A percentile compares a stretch with the other conserved stretches of the same genome.
Conservation (phyloP, 2,329 filamentous ascomycete species). For the Coniochaeta ligniaria region DNA sequence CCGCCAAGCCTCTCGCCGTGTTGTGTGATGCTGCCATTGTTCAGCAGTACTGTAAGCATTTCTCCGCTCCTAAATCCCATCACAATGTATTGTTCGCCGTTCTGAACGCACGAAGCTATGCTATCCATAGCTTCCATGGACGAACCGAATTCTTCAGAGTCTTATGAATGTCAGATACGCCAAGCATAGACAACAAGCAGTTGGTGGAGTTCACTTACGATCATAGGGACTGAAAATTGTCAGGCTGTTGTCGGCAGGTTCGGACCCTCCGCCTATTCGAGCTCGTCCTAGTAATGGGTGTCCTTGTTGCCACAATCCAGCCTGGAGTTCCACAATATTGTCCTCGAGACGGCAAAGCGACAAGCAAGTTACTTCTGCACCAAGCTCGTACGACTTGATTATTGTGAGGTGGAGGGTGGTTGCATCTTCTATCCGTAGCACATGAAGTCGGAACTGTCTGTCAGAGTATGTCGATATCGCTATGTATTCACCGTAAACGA, state of each 20-base stretch:
- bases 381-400: conserved; percentile 23
- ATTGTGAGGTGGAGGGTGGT: conserved; percentile 16
- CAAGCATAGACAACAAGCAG: not conserved
- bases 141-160: not conserved
- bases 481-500: conserved; percentile 27
- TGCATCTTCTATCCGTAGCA: conserved; percentile 27
- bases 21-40: conserved; percentile 12
- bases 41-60: conserved; percentile 30
- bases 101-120: conserved; percentile 9
- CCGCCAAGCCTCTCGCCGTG: conserved; percentile 18
- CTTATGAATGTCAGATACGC: not conserved
- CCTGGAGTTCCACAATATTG: conserved; percentile 8
- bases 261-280: conserved; percentile 5
- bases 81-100: conserved; percentile 23
- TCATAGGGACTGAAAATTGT: conserved; percentile 11
- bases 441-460: conserved; percentile 28
- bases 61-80: conserved; percentile 47
- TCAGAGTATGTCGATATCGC: conserved; percentile 33
- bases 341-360: conserved; percentile 13
- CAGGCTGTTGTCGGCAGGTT: not conserved
- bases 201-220: conserved; percentile 12
- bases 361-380: conserved; percentile 44
- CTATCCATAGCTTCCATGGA: conserved; percentile 12
- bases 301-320: conserved; percentile 24
- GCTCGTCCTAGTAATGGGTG: conserved; percentile 26